Base-by-base conservation (phyloP, 257 asterid genomes). In the Vinca minor region DNA sequence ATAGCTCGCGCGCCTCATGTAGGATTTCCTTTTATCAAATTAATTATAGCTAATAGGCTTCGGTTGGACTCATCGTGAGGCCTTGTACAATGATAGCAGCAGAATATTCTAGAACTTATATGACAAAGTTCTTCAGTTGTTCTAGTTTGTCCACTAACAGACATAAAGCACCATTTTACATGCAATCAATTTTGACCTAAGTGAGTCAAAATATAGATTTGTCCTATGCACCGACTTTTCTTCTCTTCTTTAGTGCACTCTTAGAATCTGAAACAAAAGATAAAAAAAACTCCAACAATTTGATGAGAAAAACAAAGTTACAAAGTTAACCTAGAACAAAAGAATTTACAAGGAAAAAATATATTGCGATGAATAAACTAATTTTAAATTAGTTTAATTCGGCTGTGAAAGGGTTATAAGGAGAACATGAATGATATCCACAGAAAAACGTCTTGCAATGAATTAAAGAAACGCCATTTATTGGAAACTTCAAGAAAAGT, bases 101-200 rank as follows among this genome's bases (percentile, higher is more conserved):
- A 64, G 48, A 64, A 34, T 62, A 62, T 36, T 35, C 20, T 38
- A 26, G n/a, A 12, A 18, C 20, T 65, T 18, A 13, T 11, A 15
- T 15, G 38, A 35, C 61, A 50, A 15, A 65, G 20, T 65, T 15
- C 62, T 36, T 49, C 62, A 14, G 29, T 25, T 29, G 52, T 21
- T 14, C 26, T 38, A 52, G 46, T 65, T 53, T 65, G 70, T 39
- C 54, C 28, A 23, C 44, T 39, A 42, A 28, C 14, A 29, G 23
- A 66, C 15, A 11, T 5, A 49, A 11, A n/a, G 35, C 35, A 55
- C 29, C 25, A 20, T 29, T 8, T 1, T 8, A 28, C 4, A 38
- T 38, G 60, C 21, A 63, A 17, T 46, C 36, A 3, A 35, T 46
- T 35, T 8, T 10, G 31, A 28, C 32, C n/a, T 44, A 47, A 42